Evolutionary conservation across 371 early-diverging fungal genomes (phyloP), one percentile per base, ranked within the genome.

Genomic region (Cladochytrium tenue): DNA sequence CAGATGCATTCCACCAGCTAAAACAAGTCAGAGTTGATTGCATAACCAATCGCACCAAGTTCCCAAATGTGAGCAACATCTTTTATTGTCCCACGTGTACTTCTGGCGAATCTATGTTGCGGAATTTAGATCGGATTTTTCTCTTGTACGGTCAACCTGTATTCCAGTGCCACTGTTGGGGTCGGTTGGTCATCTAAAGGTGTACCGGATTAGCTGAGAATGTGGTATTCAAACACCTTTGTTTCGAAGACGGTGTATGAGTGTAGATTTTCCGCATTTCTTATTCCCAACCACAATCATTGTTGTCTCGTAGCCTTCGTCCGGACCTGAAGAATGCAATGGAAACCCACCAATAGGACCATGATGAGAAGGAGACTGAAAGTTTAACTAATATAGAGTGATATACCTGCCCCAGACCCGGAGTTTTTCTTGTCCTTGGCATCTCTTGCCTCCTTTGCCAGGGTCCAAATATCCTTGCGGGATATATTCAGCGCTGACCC

Each of bases 61-160:
- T 84, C 84, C 77, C 81, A 84, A 10, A 84, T 79, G 60, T 84
- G 84, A 3, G 68, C 52, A 1, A 84, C 74, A 51, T 84, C 84
- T 67, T 84, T 84, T 13, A 73, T 56, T n/a, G 69, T 76, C 15
- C 77, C 79, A 5, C 81, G 72, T 1, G 81, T 78, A 25, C 77
- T 66, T n/a, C 84, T 33, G 1, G 76, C 81, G 66, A 74, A 83
- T 56, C 78, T 77, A 62, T 31, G 28, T 20, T 64, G 27, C 25
- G 2, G 31, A 13, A 32, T 3, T 7, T 30, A 32, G 58, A 26
- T 1, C 51, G 1, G 28, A 55, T 64, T 51, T 27, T 30, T 26
- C 2, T 28, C 10, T 20, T 2, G 10, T 31, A 30, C 4, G 25
- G 32, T 23, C 13, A 20, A 52, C 53, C 79, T 77, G 75, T 84